Conservation (phyloP, 2,329 filamentous ascomycete genomes). For the Trichophyton schoenleinii region DNA sequence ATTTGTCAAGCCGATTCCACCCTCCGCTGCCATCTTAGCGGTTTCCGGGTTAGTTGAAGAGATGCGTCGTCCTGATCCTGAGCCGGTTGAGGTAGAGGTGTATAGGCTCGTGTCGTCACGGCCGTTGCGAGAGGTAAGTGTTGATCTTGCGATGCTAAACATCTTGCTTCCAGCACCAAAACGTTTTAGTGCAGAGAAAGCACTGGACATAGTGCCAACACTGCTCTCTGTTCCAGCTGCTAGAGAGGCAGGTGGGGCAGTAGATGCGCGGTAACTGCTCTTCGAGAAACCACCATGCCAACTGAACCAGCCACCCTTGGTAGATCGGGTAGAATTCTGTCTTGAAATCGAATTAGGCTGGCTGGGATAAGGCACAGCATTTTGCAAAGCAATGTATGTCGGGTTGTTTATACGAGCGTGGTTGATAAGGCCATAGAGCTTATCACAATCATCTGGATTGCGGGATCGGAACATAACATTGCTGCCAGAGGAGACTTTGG, state of each 20-base stretch:
- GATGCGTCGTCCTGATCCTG: slow-evolving; percentile 22
- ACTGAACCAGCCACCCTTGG: slow-evolving; percentile 33
- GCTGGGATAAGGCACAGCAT: slow-evolving; percentile 47
- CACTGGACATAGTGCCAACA: slow-evolving; percentile 62
- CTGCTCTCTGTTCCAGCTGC: slow-evolving; percentile 59
- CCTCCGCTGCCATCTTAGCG: slow-evolving; percentile 40
- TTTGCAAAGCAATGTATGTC: slow-evolving; percentile 67
- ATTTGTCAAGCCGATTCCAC: slow-evolving; percentile 55
- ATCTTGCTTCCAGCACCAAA: slow-evolving; percentile 59
- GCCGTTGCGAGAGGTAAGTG: slow-evolving; percentile 47
- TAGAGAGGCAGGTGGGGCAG: slow-evolving; percentile 42
- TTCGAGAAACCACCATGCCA: slow-evolving; percentile 37
- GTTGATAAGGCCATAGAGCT: slow-evolving; percentile 77
- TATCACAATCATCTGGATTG: slow-evolving; percentile 62
- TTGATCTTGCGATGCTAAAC: slow-evolving; percentile 75
- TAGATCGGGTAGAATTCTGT: slow-evolving; percentile 34
- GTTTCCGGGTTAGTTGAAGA: slow-evolving; percentile 33
- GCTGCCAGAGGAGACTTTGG: slow-evolving; percentile 48
- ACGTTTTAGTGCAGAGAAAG: slow-evolving; percentile 63
- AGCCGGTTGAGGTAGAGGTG: slow-evolving; percentile 39
- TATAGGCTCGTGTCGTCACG: slow-evolving; percentile 46
- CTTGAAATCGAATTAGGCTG: slow-evolving; percentile 41
- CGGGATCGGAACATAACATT: slow-evolving; percentile 87
- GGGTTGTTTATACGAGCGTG: slow-evolving; percentile 82
- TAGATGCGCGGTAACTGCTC: slow-evolving; percentile 44